Evolutionary conservation across 371 early-diverging fungal species (phyloP).

Genomic region (Catenaria anguillulae): DNA sequence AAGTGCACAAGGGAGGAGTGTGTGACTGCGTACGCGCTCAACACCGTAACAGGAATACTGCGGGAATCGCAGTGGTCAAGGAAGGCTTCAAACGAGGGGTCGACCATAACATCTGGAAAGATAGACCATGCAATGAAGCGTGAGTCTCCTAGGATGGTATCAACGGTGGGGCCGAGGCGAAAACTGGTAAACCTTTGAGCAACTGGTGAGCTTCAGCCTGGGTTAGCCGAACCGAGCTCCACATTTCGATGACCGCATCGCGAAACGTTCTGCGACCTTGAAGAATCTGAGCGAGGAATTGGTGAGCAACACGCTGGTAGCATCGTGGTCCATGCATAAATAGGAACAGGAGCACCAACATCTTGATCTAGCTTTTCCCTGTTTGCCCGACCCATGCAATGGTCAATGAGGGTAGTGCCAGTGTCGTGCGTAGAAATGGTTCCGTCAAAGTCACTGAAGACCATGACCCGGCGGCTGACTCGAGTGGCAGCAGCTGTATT

Average conservation of each 20-base stretch:
- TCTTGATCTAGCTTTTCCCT: neutral
- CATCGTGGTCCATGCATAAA: neutral
- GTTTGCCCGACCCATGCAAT: neutral
- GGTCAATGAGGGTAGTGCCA: neutral
- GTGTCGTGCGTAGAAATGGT: constrained; percentile 4
- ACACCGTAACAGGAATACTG: neutral
- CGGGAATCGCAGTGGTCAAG: neutral
- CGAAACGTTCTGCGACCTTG: neutral
- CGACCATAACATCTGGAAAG: neutral
- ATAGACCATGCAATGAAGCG: neutral
- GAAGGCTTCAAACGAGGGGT: neutral
- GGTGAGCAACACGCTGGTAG: no score
- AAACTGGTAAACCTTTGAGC: neutral
- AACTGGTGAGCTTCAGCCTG: neutral
- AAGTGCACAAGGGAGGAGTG: no score
- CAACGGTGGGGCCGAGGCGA: no score
- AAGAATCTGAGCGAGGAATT: neutral
- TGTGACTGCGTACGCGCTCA: neutral
- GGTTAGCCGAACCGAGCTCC: neutral
- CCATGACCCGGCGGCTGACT: no score
- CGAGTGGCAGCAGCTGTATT: no score
- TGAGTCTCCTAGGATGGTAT: no score
- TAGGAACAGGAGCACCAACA: neutral
- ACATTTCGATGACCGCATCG: constrained; percentile 3
- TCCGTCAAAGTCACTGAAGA: constrained; percentile 1